These are phyloP conservation scores for Hypoxylon trugodes DNA, from an alignment of 495 filamentous ascomycete species.

Conservation along the genomic window DNA sequence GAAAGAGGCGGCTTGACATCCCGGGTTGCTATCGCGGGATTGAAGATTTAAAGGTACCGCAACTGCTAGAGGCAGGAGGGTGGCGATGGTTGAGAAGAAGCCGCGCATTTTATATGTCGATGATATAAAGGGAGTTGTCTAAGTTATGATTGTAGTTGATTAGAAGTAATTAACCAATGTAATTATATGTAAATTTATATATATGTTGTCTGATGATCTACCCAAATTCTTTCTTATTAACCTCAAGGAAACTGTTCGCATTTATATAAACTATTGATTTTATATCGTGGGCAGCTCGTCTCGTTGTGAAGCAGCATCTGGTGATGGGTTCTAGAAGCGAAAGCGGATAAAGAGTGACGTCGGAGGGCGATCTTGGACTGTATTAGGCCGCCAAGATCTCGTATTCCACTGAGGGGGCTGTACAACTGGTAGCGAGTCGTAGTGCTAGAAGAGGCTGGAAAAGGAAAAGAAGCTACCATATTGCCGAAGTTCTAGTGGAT, in stretches of 20 bases:
- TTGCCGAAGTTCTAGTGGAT: slow-evolving; percentile 14
- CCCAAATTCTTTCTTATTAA: not conserved
- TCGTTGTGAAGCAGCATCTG: slow-evolving; percentile 33
- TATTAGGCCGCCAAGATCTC: slow-evolving; percentile 36
- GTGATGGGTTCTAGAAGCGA: slow-evolving; percentile 23
- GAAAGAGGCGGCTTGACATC: slow-evolving; percentile 47
- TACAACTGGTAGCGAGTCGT: slow-evolving; percentile 15
- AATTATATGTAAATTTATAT: slow-evolving; percentile 3
- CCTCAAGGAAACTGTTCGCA: not conserved
- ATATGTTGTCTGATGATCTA: slow-evolving; percentile 21
- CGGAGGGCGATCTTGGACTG: slow-evolving; percentile 29
- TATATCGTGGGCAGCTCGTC: slow-evolving; percentile 23
- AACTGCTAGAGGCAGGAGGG: slow-evolving; percentile 34
- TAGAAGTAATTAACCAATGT: not conserved
- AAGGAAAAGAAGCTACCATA: slow-evolving; percentile 17
- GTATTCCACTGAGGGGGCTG: slow-evolving; percentile 34
- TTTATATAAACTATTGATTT: slow-evolving; percentile 25
- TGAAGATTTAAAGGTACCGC: slow-evolving; percentile 27
- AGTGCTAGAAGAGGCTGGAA: slow-evolving; percentile 20
- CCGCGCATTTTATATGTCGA: slow-evolving; percentile 31
- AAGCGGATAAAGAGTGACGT: slow-evolving; percentile 35
- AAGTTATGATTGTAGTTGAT: slow-evolving; percentile 1
- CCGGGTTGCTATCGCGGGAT: slow-evolving; percentile 24
- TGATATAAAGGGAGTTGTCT: not conserved
- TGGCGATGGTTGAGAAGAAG: slow-evolving; percentile 35